phyloP scores from a whole-genome alignment of 1,139 yeast genomes.

The Geotrichum citri-aurantii region DNA sequence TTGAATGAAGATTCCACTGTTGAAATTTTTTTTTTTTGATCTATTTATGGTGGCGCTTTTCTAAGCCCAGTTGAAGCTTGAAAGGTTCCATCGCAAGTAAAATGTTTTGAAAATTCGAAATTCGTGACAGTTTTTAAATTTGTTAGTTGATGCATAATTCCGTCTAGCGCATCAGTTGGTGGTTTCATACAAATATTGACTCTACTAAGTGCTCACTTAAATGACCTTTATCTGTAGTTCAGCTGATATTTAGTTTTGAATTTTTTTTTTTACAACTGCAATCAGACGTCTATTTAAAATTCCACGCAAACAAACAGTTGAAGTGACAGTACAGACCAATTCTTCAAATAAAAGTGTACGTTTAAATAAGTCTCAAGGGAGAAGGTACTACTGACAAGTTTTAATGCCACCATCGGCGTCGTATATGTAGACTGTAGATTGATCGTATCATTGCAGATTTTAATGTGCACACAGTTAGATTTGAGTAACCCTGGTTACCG shows the following conservation, averaged over 20 bases:
- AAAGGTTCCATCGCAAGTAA: background rate
- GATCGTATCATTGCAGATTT: background rate
- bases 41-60: background rate
- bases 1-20: background rate
- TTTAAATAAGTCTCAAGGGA: background rate
- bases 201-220: too few species aligned
- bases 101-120: background rate
- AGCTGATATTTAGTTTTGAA: too few species aligned
- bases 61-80: background rate
- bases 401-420: background rate
- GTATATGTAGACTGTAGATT: background rate
- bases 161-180: background rate
- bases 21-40: background rate
- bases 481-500: background rate
- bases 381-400: background rate
- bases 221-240: too few species aligned
- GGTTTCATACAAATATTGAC: background rate
- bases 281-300: too few species aligned
- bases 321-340: too few species aligned
- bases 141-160: background rate
- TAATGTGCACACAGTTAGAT: background rate
- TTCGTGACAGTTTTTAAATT: background rate
- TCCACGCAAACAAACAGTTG: too few species aligned
- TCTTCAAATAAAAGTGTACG: background rate
- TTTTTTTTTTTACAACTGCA: too few species aligned